Percentiles rank a stretch among this genome's conserved stretches.
phyloP scores from a whole-genome alignment of 768 basidiomycete species.

The Boletus vinaceobasis region DNA sequence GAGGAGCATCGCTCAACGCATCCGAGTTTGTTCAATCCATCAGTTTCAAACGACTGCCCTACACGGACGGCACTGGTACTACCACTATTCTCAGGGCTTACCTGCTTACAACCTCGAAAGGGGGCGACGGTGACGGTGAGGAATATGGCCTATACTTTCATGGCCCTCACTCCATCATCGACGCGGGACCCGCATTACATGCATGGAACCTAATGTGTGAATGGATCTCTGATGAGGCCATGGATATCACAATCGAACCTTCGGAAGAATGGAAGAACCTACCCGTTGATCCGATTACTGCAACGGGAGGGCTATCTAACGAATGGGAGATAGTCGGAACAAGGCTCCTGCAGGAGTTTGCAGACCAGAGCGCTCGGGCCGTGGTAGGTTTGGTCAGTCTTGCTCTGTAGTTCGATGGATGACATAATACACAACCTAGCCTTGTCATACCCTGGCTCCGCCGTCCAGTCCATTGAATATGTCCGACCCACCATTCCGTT shows the following conservation, averaged over 20 bases:
- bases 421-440: not conserved
- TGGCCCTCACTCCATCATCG: constrained; percentile 19
- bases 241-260: constrained; percentile 8
- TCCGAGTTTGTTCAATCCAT: constrained; percentile 15
- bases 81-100: constrained; percentile 7
- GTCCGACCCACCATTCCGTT: constrained; percentile 7
- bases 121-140: not conserved
- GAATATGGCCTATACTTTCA: constrained; percentile 26
- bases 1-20: constrained; percentile 12
- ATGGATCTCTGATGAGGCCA: constrained; percentile 19
- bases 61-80: constrained; percentile 1
- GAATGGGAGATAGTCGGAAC: constrained; percentile 17
- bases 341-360: constrained; percentile 12
- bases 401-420: not conserved
- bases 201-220: constrained; percentile 21
- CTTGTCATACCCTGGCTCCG: constrained; percentile 7
- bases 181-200: constrained; percentile 20
- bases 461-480: constrained; percentile 4
- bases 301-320: constrained; percentile 19
- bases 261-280: constrained; percentile 26
- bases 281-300: constrained; percentile 24
- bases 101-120: constrained; percentile 8
- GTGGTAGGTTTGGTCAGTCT: constrained; percentile 4
- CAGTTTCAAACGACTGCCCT: constrained; percentile 19
- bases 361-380: not conserved